phyloP scores from a whole-genome alignment of 2,329 filamentous ascomycete species.

The Emericellopsis cladophorae region DNA sequence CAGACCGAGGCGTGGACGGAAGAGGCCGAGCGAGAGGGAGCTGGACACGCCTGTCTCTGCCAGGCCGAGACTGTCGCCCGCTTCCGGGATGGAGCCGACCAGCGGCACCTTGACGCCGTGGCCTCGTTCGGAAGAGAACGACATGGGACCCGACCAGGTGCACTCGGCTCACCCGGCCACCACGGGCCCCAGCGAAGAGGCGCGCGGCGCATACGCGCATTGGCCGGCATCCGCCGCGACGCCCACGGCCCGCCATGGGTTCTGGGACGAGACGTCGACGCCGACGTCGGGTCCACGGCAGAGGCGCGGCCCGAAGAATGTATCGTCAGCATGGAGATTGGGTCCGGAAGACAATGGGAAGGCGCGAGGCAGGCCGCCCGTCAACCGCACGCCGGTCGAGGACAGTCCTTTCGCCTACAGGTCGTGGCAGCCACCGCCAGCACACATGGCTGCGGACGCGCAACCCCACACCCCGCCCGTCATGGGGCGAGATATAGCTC shows the following conservation, averaged over 20 bases:
- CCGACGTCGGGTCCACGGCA: conserved; percentile 53
- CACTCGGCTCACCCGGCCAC: too few relatives aligned
- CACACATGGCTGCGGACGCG: background rate
- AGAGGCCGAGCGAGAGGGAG: conserved; percentile 52
- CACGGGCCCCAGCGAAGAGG: too few relatives aligned
- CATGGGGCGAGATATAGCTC: background rate
- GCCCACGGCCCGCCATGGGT: conserved; percentile 39
- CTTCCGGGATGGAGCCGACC: conserved; percentile 24
- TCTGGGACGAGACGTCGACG: conserved; percentile 46
- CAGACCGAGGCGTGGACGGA: conserved; percentile 46
- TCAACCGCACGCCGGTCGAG: conserved; percentile 45
- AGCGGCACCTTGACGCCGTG: conserved; percentile 14
- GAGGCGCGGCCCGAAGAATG: conserved; percentile 68
- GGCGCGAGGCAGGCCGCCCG: conserved; percentile 67
- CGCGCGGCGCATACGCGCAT: conserved; percentile 17
- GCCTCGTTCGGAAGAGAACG: too few relatives aligned
- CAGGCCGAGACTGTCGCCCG: conserved; percentile 46
- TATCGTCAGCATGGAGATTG: conserved; percentile 82
- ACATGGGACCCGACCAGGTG: too few relatives aligned
- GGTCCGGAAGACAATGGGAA: conserved; percentile 53
- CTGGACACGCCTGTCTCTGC: conserved; percentile 28
- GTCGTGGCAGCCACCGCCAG: too few relatives aligned
- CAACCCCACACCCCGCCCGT: background rate
- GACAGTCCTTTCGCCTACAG: conserved; percentile 16
- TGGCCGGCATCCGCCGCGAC: conserved; percentile 73